Evolutionary conservation across 164 flowering plant species (phyloP).

Genomic region (Nymphaea thermarum): DNA sequence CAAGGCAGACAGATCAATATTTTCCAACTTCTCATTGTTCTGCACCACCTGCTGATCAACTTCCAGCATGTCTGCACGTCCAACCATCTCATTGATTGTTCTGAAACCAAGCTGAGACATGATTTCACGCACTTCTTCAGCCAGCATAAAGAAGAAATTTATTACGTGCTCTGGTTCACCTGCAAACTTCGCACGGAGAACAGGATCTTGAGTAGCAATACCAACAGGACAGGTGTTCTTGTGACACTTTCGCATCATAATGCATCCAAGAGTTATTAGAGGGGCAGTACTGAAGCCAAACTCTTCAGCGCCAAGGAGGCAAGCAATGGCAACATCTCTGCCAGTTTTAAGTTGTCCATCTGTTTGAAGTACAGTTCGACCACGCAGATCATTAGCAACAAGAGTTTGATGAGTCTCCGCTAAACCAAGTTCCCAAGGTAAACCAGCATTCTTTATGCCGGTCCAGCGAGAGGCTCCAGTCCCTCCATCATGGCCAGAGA

Average conservation of each 20-base stretch:
- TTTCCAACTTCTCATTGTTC: conserved; percentile 79
- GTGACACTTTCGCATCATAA: conserved; percentile 99
- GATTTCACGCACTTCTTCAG: conserved; percentile 91
- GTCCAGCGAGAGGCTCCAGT: conserved; percentile 99
- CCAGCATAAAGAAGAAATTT: conserved; percentile 96
- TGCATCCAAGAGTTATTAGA: conserved; percentile 94
- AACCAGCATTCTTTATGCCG: conserved; percentile 95
- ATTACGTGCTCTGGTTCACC: conserved; percentile 99
- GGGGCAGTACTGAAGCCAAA: conserved; percentile 99
- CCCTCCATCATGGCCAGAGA: conserved; percentile 99
- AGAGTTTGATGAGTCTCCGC: conserved; percentile 99
- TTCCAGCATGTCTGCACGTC: conserved; percentile 95
- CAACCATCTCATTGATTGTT: conserved; percentile 88
- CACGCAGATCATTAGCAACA: conserved; percentile 96
- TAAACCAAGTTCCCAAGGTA: conserved; percentile 99
- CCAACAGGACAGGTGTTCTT: conserved; percentile 99
- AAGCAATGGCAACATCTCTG: conserved; percentile 93
- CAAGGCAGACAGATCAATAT: conserved; percentile 74
- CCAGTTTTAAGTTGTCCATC: conserved; percentile 99
- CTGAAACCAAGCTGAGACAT: conserved; percentile 90
- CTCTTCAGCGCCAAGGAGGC: conserved; percentile 98
- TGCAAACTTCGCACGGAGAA: conserved; percentile 93
- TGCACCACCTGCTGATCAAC: conserved; percentile 65
- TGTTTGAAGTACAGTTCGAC: conserved; percentile 82
- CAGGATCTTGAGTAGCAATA: conserved; percentile 99